Conservation (phyloP, 345 rosid genomes). For the Lepidium didymum region DNA sequence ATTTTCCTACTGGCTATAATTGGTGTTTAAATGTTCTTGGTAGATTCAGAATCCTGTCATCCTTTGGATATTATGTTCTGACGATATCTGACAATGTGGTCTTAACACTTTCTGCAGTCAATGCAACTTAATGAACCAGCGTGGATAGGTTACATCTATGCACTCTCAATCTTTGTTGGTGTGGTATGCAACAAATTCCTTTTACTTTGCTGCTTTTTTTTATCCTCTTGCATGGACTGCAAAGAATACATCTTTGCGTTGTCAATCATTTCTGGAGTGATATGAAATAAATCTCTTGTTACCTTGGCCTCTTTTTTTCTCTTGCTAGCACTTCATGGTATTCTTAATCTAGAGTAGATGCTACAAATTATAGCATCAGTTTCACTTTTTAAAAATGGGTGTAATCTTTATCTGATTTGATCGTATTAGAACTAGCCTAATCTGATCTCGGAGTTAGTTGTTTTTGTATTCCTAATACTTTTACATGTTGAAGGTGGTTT, state of each 20-base stretch:
- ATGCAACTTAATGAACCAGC: conserved; percentile 96
- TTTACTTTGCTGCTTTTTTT: background rate
- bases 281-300: background rate
- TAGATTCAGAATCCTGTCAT: background rate
- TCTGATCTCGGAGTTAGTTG: background rate
- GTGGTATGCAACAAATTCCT: conserved; percentile 62
- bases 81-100: conserved; percentile 10
- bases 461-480: background rate
- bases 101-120: conserved; percentile 55
- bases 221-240: background rate
- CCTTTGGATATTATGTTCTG: conserved; percentile 18
- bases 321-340: background rate
- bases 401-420: background rate
- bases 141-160: conserved; percentile 89
- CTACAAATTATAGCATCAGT: background rate
- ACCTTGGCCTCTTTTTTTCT: background rate
- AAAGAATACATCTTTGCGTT: conserved; percentile 40
- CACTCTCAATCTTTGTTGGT: conserved; percentile 82
- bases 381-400: background rate
- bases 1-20: background rate
- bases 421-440: background rate
- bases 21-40: background rate
- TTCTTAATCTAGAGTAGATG: background rate
- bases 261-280: background rate
- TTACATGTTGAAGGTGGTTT: conserved; percentile 3